Evolutionary conservation across 2,329 filamentous ascomycete genomes (phyloP).

Genomic region (Camillea tinctor): DNA sequence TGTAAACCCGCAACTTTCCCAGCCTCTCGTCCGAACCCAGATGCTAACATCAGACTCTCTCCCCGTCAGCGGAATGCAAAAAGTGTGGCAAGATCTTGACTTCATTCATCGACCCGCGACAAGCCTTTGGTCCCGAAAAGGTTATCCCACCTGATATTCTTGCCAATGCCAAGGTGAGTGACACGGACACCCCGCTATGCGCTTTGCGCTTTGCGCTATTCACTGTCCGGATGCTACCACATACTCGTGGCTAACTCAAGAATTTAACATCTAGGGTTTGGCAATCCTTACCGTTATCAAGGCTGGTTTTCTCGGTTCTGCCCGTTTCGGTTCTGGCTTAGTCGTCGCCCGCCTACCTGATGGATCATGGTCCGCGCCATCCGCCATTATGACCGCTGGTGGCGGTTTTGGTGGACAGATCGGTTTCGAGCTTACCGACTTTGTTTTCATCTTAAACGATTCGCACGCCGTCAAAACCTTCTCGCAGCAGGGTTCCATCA

Average conservation of each 20-base stretch:
- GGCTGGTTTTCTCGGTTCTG: conserved; percentile 81
- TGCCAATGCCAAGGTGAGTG: conserved; percentile 78
- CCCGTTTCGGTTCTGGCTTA: conserved; percentile 76
- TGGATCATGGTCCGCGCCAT: conserved; percentile 78
- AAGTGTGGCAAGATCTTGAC: conserved; percentile 95
- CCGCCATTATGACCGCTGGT: conserved; percentile 76
- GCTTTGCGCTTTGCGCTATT: conserved; percentile 5
- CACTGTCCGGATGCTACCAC: not conserved
- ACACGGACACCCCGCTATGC: not conserved
- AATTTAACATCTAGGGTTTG: conserved; percentile 56
- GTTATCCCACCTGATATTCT: conserved; percentile 91
- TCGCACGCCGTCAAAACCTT: conserved; percentile 86
- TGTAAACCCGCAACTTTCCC: not conserved
- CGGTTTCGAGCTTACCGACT: conserved; percentile 85
- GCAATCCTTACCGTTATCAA: conserved; percentile 85
- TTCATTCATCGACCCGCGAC: conserved; percentile 90
- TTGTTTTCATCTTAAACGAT: conserved; percentile 98
- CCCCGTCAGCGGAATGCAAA: conserved; percentile 79
- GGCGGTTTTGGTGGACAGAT: conserved; percentile 85
- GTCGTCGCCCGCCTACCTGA: conserved; percentile 78
- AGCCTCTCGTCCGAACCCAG: conserved; percentile 11
- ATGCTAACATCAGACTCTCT: conserved; percentile 15
- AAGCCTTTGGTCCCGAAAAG: conserved; percentile 94
- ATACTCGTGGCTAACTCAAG: conserved; percentile 2
- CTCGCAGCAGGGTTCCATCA: conserved; percentile 86